A percentile compares a stretch with the other conserved stretches of the same genome.
Conservation (phyloP, 805 yeast genomes). For the Kazachstania viticola region DNA sequence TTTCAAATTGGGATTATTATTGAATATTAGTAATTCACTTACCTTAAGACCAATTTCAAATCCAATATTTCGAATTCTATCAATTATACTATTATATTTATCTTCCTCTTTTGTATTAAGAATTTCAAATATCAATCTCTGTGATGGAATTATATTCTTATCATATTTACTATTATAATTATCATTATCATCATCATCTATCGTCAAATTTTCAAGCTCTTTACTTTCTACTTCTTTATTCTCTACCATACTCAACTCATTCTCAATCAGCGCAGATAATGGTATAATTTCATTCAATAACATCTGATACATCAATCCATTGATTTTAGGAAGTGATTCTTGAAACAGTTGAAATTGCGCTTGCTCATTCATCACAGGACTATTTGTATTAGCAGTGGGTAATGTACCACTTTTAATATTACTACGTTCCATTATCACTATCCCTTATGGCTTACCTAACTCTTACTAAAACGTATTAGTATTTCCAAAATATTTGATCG, state of each 20-base stretch:
- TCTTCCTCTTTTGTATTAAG: constrained; percentile 23
- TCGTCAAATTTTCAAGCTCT: constrained; percentile 8
- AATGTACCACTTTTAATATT: too few species aligned
- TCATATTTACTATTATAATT: constrained; percentile 2
- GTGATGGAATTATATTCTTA: constrained; percentile 11
- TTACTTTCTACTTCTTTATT: neutral
- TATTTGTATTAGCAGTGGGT: too few species aligned
- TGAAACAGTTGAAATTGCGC: constrained; percentile 21
- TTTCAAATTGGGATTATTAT: constrained; percentile 38
- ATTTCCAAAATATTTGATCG: neutral
- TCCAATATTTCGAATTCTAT: constrained; percentile 61
- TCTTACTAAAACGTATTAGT: too few species aligned
- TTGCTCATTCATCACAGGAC: constrained; percentile 8
- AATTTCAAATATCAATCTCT: constrained; percentile 17
- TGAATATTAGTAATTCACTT: constrained; percentile 36
- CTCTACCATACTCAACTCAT: constrained; percentile 24
- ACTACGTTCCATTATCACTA: too few species aligned
- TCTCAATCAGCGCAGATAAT: constrained; percentile 50
- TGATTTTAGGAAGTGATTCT: constrained; percentile 34
- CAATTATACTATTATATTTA: constrained; percentile 39
- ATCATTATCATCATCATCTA: constrained; percentile 13
- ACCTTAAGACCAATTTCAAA: constrained; percentile 53
- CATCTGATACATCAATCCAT: constrained; percentile 44
- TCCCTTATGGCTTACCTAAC: too few species aligned
- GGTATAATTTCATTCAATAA: constrained; percentile 73